Evolutionary conservation across 805 yeast species (phyloP).

Genomic region (Alloascoidea africana): DNA sequence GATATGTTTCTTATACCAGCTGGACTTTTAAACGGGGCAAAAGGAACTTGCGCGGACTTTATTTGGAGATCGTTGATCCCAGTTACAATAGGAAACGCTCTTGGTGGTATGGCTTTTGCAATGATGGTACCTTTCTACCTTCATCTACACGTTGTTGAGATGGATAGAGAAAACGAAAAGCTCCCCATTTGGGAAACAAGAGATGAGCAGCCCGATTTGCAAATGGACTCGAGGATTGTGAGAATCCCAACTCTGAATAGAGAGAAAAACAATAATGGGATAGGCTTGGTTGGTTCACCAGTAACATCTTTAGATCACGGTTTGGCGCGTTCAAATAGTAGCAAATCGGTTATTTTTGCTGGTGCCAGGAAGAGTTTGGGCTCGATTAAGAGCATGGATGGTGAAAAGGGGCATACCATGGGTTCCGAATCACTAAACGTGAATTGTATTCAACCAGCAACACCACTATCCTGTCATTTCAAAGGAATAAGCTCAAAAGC

Average conservation of each 20-base stretch:
- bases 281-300: too few relatives aligned
- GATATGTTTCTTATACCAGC: slow-evolving; percentile 56
- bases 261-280: too few relatives aligned
- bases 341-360: too few relatives aligned
- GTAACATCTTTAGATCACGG: too few relatives aligned
- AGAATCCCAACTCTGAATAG: slow-evolving; percentile 23
- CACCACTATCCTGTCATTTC: too few relatives aligned
- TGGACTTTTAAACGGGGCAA: slow-evolving; percentile 52
- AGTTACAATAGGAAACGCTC: slow-evolving; percentile 52
- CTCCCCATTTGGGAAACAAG: slow-evolving; percentile 56
- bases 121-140: slow-evolving; percentile 52
- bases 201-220: slow-evolving; percentile 71
- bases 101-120: slow-evolving; percentile 59
- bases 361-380: too few relatives aligned
- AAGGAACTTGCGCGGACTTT: slow-evolving; percentile 40
- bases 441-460: too few relatives aligned
- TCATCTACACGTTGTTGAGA: slow-evolving; percentile 57
- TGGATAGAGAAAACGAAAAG: slow-evolving; percentile 44
- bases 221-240: slow-evolving; percentile 67
- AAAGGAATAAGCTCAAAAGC: too few relatives aligned
- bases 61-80: slow-evolving; percentile 63
- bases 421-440: too few relatives aligned
- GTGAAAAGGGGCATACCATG: too few relatives aligned
- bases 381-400: too few relatives aligned
- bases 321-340: too few relatives aligned